Evolutionary conservation across 1,284 basidiomycete species (phyloP).

Genomic region (Ceratorhiza oryzae-sativae): DNA sequence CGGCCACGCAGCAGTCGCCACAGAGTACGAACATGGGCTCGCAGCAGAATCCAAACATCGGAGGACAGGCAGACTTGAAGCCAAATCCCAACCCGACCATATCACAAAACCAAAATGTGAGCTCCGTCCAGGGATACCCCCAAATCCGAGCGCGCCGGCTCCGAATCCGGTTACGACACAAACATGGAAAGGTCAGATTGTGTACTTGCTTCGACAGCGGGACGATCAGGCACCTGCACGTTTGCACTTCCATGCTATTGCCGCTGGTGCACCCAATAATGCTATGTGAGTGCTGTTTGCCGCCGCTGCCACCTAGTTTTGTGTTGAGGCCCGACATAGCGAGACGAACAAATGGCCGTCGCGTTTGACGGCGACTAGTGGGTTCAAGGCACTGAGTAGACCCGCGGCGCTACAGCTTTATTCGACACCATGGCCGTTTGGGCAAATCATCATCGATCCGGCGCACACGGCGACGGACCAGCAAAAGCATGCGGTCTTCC

Average conservation of each 20-base stretch:
- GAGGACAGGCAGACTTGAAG: neutral
- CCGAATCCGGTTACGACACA: neutral
- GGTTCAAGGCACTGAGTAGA: conserved; percentile 20
- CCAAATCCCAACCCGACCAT: neutral
- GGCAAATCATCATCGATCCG: conserved; percentile 28
- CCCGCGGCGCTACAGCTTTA: neutral
- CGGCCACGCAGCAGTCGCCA: neutral
- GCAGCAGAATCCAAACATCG: neutral
- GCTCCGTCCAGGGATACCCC: neutral
- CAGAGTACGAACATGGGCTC: neutral
- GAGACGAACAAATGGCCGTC: conserved; percentile 21
- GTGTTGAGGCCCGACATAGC: neutral
- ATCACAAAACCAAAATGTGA: neutral
- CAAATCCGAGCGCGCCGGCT: neutral
- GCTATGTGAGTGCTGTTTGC: conserved; percentile 7
- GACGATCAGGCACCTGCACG: conserved; percentile 22
- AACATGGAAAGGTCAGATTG: conserved; percentile 29
- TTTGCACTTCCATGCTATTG: conserved; percentile 20
- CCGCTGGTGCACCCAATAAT: conserved; percentile 15
- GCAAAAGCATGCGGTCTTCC: conserved; percentile 29
- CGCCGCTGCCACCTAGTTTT: neutral
- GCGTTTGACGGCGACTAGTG: conserved; percentile 3
- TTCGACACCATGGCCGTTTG: conserved; percentile 14
- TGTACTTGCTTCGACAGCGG: conserved; percentile 23
- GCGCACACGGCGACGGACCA: conserved; percentile 5